These are phyloP conservation scores for Amesomyces nigricolor DNA, from an alignment of 2,329 filamentous ascomycete genomes.

Conservation along the genomic window DNA sequence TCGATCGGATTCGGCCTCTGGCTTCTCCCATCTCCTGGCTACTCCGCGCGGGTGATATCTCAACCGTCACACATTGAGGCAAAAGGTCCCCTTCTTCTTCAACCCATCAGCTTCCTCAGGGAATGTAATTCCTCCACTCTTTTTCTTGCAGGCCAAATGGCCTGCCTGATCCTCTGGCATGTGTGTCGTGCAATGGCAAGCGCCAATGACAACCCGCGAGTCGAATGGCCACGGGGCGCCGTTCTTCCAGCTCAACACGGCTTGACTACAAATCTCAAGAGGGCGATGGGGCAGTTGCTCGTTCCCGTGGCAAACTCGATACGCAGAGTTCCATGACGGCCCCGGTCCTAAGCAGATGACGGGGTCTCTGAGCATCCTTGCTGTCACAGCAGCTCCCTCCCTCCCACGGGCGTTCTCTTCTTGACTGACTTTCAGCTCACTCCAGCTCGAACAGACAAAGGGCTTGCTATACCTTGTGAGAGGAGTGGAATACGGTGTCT, in stretches of 20 bases:
- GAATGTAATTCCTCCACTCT: too few relatives aligned
- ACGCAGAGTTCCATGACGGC: background rate
- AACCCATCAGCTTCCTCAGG: too few relatives aligned
- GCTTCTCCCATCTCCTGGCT: too few relatives aligned
- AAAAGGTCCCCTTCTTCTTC: too few relatives aligned
- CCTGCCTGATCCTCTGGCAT: too few relatives aligned
- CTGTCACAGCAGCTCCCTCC: constrained; percentile 1
- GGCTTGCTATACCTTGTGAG: background rate
- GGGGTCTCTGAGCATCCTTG: constrained; percentile 2
- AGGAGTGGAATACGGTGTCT: constrained; percentile 3
- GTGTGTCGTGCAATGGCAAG: background rate
- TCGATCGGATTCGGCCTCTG: background rate
- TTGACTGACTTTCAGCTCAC: constrained; percentile 7
- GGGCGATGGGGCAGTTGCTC: background rate
- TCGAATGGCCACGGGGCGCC: background rate
- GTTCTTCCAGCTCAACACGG: background rate
- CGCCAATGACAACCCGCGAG: background rate
- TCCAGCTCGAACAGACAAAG: constrained; percentile 1
- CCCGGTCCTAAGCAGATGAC: background rate
- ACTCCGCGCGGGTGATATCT: too few relatives aligned
- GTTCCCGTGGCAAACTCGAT: background rate
- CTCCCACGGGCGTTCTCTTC: constrained; percentile 5
- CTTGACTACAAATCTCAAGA: background rate
- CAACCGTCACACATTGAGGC: too few relatives aligned
- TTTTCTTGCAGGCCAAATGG: too few relatives aligned